These are phyloP conservation scores for Conoideocrella luteorostrata DNA, from an alignment of 2,329 filamentous ascomycete species.

Conservation along the genomic window DNA sequence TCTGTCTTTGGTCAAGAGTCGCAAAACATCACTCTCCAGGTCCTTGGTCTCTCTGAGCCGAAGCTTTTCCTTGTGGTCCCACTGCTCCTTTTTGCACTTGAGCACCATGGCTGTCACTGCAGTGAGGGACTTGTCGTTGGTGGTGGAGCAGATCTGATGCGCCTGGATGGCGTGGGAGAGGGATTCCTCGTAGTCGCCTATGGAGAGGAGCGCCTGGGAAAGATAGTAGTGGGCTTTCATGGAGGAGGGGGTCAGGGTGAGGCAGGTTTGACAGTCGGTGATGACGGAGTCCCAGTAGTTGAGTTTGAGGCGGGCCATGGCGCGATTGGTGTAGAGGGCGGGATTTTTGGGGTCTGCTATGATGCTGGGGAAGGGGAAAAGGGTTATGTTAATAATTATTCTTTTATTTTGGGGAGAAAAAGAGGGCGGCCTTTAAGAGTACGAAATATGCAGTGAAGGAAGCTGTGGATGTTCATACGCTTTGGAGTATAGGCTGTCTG, in stretches of 20 bases:
- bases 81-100: slow-evolving; percentile 76
- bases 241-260: slow-evolving; percentile 56
- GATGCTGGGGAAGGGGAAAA: slow-evolving; percentile 59
- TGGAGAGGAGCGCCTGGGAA: slow-evolving; percentile 72
- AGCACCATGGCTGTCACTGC: slow-evolving; percentile 70
- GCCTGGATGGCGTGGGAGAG: slow-evolving; percentile 63
- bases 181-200: slow-evolving; percentile 61
- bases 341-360: slow-evolving; percentile 71
- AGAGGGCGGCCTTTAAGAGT: no score
- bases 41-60: slow-evolving; percentile 49
- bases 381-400: no score
- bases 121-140: slow-evolving; percentile 59
- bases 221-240: slow-evolving; percentile 84
- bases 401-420: no score
- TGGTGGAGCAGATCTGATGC: slow-evolving; percentile 61
- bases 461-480: no score
- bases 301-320: slow-evolving; percentile 73
- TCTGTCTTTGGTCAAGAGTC: slow-evolving; percentile 40
- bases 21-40: slow-evolving; percentile 55
- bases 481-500: slow-evolving; percentile 66
- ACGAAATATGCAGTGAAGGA: no score
- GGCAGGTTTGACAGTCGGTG: slow-evolving; percentile 68
- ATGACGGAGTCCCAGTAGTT: slow-evolving; percentile 67
- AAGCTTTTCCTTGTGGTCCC: slow-evolving; percentile 66
- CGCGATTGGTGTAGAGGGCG: slow-evolving; percentile 81